Evolutionary conservation across 1,139 yeast species (phyloP).

Genomic region (Casaregolazyma lundiana): DNA sequence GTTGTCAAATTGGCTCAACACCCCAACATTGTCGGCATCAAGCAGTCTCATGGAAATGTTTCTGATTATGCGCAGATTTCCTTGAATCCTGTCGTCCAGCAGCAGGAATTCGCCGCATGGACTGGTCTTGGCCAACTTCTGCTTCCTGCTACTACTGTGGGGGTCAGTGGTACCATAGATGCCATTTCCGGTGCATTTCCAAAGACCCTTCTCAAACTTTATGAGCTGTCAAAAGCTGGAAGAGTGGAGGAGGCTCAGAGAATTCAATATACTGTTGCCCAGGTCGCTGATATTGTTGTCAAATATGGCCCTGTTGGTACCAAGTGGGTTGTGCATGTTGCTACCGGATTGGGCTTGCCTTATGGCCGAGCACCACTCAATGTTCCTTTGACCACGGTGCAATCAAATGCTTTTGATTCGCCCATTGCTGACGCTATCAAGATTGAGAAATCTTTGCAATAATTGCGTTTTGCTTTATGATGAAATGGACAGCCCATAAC

Average conservation of each 20-base stretch:
- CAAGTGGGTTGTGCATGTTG: slow-evolving; percentile 40
- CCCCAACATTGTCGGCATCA: slow-evolving; percentile 46
- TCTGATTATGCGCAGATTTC: slow-evolving; percentile 35
- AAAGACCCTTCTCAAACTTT: slow-evolving; percentile 39
- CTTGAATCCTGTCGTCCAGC: slow-evolving; percentile 34
- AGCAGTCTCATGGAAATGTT: slow-evolving; percentile 44
- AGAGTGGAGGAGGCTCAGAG: slow-evolving; percentile 39
- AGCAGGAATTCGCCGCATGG: slow-evolving; percentile 39
- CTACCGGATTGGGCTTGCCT: slow-evolving; percentile 33
- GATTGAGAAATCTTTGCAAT: slow-evolving; percentile 24
- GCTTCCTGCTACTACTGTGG: slow-evolving; percentile 43
- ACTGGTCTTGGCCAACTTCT: slow-evolving; percentile 49
- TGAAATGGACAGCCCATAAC: slow-evolving; percentile 3
- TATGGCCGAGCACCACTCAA: slow-evolving; percentile 25
- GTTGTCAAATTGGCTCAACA: slow-evolving; percentile 36
- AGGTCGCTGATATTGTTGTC: slow-evolving; percentile 41
- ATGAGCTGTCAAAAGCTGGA: slow-evolving; percentile 29
- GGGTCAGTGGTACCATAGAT: slow-evolving; percentile 44
- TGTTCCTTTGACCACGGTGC: slow-evolving; percentile 19
- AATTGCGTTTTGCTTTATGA: not conserved
- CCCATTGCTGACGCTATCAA: slow-evolving; percentile 20
- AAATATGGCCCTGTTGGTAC: slow-evolving; percentile 44
- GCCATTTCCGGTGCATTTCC: slow-evolving; percentile 49
- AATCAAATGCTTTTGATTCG: slow-evolving; percentile 17
- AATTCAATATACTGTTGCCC: slow-evolving; percentile 40